These are phyloP conservation scores for Zymoseptoria crescenta DNA, from an alignment of 2,329 filamentous ascomycete genomes.

Conservation along the genomic window DNA sequence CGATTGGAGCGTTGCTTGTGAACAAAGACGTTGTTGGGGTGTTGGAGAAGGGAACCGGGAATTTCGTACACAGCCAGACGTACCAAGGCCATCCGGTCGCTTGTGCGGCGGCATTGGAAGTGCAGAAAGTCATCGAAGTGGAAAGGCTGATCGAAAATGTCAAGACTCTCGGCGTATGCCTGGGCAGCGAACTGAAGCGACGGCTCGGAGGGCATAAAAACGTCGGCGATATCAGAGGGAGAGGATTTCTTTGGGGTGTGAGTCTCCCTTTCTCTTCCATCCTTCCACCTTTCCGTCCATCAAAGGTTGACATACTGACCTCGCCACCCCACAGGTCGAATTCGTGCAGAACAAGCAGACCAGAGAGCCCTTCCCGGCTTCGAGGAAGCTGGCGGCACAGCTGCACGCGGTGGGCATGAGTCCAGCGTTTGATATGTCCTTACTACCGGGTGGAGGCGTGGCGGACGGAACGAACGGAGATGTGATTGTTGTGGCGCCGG, in stretches of 20 bases:
- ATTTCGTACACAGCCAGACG: conserved; percentile 52
- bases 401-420: conserved; percentile 36
- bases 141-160: conserved; percentile 49
- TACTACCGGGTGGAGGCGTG: conserved; percentile 56
- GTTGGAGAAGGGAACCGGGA: conserved; percentile 30
- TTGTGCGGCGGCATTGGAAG: conserved; percentile 56
- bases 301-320: conserved; percentile 30
- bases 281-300: not conserved
- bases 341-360: conserved; percentile 47
- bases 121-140: conserved; percentile 49
- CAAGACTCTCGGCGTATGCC: conserved; percentile 42
- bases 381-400: conserved; percentile 36
- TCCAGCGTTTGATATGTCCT: conserved; percentile 40
- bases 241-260: conserved; percentile 46
- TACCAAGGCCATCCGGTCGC: conserved; percentile 47
- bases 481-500: conserved; percentile 54
- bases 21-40: conserved; percentile 42
- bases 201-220: conserved; percentile 37
- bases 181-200: conserved; percentile 38
- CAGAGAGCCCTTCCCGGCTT: conserved; percentile 44
- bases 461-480: conserved; percentile 52
- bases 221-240: conserved; percentile 53
- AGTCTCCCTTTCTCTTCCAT: not conserved
- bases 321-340: conserved; percentile 38
- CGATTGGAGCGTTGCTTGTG: conserved; percentile 49